phyloP scores from a whole-genome alignment of 768 basidiomycete genomes.

The Sporobolomyces pararoseus region DNA sequence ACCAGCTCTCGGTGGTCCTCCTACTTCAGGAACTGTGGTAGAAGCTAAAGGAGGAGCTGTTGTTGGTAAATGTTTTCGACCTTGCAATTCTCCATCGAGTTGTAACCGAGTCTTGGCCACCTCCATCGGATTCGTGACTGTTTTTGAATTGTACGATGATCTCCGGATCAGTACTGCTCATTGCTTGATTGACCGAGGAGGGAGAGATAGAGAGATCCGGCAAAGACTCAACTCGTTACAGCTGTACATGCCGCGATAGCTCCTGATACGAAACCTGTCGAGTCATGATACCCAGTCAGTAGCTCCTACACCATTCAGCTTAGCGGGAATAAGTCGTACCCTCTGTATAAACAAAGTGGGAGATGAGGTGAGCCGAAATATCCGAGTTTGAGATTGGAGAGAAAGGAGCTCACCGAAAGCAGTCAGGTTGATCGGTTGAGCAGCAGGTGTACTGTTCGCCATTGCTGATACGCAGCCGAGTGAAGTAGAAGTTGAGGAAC shows the following conservation, averaged over 20 bases:
- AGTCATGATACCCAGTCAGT: neutral
- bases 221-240: slow-evolving; percentile 51
- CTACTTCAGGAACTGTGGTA: slow-evolving; percentile 50
- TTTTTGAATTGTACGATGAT: neutral
- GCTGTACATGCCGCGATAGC: slow-evolving; percentile 88
- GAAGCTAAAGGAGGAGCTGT: neutral
- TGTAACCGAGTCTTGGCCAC: slow-evolving; percentile 94
- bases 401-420: slow-evolving; percentile 17
- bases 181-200: slow-evolving; percentile 73
- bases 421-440: slow-evolving; percentile 25
- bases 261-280: slow-evolving; percentile 79
- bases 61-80: slow-evolving; percentile 47
- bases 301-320: neutral
- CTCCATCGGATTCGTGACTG: slow-evolving; percentile 44
- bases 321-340: neutral
- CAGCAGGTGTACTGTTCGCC: neutral
- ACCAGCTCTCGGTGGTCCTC: neutral
- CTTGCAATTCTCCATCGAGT: slow-evolving; percentile 89
- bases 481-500: neutral
- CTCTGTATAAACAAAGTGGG: slow-evolving; percentile 7
- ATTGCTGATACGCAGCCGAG: neutral
- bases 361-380: neutral
- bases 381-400: neutral
- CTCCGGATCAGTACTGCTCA: slow-evolving; percentile 50
- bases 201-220: slow-evolving; percentile 12